A percentile compares a stretch with the other conserved stretches of the same genome.
Conservation (phyloP, 2,329 filamentous ascomycete genomes). For the Calonectria multiphialidica region DNA sequence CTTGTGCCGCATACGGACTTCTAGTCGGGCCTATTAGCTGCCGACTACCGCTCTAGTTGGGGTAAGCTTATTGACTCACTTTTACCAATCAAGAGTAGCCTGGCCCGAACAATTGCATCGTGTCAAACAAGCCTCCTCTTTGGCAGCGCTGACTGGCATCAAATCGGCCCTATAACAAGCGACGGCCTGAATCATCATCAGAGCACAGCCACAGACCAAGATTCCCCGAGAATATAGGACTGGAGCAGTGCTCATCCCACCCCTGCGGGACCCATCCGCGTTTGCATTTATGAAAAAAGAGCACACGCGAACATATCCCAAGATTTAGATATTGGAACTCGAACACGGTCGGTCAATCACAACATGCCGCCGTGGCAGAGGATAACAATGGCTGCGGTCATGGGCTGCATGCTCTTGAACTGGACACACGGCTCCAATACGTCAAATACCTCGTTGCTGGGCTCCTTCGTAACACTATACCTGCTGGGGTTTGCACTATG, state of each 20-base stretch:
- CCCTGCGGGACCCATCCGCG: not conserved
- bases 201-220: not conserved
- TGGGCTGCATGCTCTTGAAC: conserved; percentile 33
- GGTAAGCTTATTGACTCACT: not conserved
- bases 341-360: not conserved
- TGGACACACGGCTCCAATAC: conserved; percentile 30
- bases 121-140: not conserved
- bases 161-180: conserved; percentile 5
- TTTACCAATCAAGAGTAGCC: not conserved
- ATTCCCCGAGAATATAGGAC: not conserved
- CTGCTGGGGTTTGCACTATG: conserved; percentile 50
- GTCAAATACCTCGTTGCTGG: conserved; percentile 48
- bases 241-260: not conserved
- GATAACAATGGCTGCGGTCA: conserved; percentile 41
- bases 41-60: not conserved
- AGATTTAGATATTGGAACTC: not conserved
- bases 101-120: not conserved
- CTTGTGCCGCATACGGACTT: not conserved
- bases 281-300: not conserved
- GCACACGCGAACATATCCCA: not conserved
- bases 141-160: not conserved
- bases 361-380: conserved; percentile 32
- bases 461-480: conserved; percentile 52
- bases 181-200: not conserved
- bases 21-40: not conserved